Evolutionary conservation across 345 rosid genomes (phyloP).

Genomic region (Mercurialis annua): DNA sequence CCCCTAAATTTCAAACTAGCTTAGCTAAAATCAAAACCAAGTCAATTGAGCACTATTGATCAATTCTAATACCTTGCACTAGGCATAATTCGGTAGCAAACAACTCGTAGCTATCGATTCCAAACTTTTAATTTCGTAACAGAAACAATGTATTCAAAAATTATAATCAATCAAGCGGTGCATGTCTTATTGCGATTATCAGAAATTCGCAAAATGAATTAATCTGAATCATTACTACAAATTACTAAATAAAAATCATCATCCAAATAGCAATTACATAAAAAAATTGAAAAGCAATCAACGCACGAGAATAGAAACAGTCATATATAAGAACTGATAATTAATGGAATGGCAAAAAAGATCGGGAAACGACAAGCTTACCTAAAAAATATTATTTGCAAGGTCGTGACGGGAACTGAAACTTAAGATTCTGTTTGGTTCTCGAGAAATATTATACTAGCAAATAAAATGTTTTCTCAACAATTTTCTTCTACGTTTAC

Average conservation of each 20-base stretch:
- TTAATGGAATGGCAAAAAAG: background rate
- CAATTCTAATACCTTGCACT: no score
- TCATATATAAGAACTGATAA: background rate
- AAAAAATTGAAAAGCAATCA: background rate
- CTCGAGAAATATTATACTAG: background rate
- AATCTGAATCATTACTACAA: background rate
- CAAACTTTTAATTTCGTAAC: background rate
- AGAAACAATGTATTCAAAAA: background rate
- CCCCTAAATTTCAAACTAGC: no score
- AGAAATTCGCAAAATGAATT: background rate
- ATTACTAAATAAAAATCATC: background rate
- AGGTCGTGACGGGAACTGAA: background rate
- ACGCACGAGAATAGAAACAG: background rate
- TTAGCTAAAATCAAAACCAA: no score
- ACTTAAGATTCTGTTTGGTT: background rate
- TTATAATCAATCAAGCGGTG: background rate
- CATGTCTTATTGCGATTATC: no score
- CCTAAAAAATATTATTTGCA: background rate
- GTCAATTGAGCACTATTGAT: no score
- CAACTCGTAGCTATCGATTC: no score
- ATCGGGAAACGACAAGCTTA: background rate
- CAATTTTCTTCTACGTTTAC: no score
- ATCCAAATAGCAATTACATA: background rate
- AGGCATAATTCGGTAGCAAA: no score
- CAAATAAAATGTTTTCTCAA: background rate